A percentile compares a stretch with the other conserved stretches of the same genome.
phyloP scores from a whole-genome alignment of 805 yeast species.

The Dipodascus geniculatus region DNA sequence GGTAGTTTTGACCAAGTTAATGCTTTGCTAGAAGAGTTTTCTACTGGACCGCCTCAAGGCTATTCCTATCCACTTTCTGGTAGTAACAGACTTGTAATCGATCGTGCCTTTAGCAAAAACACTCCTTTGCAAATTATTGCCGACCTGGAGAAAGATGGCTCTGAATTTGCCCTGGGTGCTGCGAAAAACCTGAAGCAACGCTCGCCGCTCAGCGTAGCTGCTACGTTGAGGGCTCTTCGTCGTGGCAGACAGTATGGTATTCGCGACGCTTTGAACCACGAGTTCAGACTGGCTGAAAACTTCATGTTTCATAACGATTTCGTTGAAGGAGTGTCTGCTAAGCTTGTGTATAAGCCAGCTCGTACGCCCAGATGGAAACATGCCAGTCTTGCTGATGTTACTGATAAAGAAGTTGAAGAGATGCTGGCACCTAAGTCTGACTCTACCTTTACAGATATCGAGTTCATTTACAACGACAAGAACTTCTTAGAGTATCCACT shows the following conservation, averaged over 20 bases:
- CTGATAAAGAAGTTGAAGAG: constrained; percentile 18
- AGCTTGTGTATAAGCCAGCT: constrained; percentile 44
- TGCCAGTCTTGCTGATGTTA: constrained; percentile 29
- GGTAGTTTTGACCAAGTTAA: constrained; percentile 42
- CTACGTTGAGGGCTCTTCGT: constrained; percentile 57
- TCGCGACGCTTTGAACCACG: constrained; percentile 56
- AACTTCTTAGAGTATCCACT: constrained; percentile 42
- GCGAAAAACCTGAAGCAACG: constrained; percentile 46
- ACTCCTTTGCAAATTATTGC: constrained; percentile 43
- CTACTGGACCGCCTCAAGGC: constrained; percentile 53
- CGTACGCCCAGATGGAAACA: constrained; percentile 41
- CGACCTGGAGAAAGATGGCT: constrained; percentile 41
- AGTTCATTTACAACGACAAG: constrained; percentile 21
- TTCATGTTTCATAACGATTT: constrained; percentile 50
- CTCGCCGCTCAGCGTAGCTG: constrained; percentile 69
- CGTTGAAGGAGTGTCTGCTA: constrained; percentile 36
- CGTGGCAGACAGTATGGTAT: constrained; percentile 48
- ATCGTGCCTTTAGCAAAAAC: constrained; percentile 46
- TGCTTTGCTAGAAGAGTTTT: constrained; percentile 66
- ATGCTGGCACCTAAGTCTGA: constrained; percentile 17
- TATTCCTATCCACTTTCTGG: constrained; percentile 46
- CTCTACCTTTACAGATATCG: constrained; percentile 20
- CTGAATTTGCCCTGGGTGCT: constrained; percentile 54
- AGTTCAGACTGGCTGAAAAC: constrained; percentile 65
- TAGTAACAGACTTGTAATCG: constrained; percentile 53